phyloP scores from a whole-genome alignment of 192 early-diverging fungal genomes.

The Paraglomus brasilianum region DNA sequence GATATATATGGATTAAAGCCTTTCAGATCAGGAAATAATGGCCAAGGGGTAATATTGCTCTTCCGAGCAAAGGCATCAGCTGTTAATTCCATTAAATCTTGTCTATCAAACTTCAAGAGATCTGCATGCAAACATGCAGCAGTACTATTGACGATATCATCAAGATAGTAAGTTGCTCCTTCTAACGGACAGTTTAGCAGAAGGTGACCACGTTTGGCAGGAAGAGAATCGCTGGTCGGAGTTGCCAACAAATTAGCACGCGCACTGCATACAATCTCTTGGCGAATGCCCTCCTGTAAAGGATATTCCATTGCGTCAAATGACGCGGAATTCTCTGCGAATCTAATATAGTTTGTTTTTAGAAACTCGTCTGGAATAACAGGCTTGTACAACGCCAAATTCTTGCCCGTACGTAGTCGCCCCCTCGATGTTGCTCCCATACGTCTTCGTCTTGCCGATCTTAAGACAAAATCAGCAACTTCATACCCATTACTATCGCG shows the following conservation, averaged over 20 bases:
- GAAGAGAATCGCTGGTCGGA: conserved; percentile 8
- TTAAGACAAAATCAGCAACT: conserved; percentile 11
- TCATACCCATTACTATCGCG: neutral
- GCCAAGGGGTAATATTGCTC: conserved; percentile 31
- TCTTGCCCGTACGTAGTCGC: conserved; percentile 2
- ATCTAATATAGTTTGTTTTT: conserved; percentile 24
- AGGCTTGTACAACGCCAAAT: conserved; percentile 20
- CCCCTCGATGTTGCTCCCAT: neutral
- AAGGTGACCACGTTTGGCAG: conserved; percentile 27
- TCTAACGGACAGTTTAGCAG: conserved; percentile 28
- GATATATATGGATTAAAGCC: conserved; percentile 33
- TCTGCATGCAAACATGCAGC: conserved; percentile 44
- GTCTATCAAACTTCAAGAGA: conserved; percentile 59
- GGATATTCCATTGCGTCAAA: conserved; percentile 25
- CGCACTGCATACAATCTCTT: conserved; percentile 30
- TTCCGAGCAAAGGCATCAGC: conserved; percentile 40
- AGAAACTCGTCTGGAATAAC: conserved; percentile 26
- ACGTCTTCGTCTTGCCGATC: conserved; percentile 20
- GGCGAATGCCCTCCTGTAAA: conserved; percentile 24
- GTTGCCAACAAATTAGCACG: conserved; percentile 22
- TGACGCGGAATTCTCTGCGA: conserved; percentile 11
- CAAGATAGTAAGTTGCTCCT: conserved; percentile 29
- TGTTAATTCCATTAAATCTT: conserved; percentile 56
- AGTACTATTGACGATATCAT: conserved; percentile 26
- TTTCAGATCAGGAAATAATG: conserved; percentile 29